Evolutionary conservation across 306 rosid species (phyloP).

Genomic region (Prunus mume): DNA sequence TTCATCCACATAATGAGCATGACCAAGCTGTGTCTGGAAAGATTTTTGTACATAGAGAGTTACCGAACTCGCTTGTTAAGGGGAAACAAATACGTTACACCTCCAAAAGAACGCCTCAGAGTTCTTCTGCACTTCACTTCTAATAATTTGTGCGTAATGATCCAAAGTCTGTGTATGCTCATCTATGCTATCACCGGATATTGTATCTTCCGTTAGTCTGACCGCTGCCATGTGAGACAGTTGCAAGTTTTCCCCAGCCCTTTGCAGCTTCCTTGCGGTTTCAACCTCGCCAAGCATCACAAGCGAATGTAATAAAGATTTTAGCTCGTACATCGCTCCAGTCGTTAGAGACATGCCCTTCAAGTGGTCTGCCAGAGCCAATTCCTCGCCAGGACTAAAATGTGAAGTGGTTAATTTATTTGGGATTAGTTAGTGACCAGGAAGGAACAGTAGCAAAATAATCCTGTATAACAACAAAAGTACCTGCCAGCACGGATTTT

Average conservation of each 20-base stretch:
- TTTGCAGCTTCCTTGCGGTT: constrained; percentile 79
- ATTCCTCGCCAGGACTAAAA: constrained; percentile 86
- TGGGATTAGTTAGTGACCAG: constrained; percentile 5
- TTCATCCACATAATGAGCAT: neutral
- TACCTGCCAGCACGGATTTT: constrained; percentile 98
- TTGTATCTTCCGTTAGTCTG: constrained; percentile 75
- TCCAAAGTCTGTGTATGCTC: constrained; percentile 73
- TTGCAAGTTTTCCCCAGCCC: constrained; percentile 73
- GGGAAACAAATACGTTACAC: constrained; percentile 46
- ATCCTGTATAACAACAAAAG: constrained; percentile 9
- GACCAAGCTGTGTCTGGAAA: neutral
- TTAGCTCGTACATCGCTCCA: constrained; percentile 65
- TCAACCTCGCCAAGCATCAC: constrained; percentile 80
- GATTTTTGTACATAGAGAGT: neutral
- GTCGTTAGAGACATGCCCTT: constrained; percentile 73
- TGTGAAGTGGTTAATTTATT: constrained; percentile 20
- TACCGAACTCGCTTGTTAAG: constrained; percentile 18
- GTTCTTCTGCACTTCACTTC: constrained; percentile 46
- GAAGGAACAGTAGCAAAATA: neutral
- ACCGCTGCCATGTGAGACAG: constrained; percentile 79
- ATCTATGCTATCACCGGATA: constrained; percentile 53
- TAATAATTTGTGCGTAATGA: constrained; percentile 49
- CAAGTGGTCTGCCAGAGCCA: constrained; percentile 86
- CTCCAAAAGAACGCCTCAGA: constrained; percentile 82
- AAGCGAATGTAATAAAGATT: constrained; percentile 69